Percentiles rank a stretch among this genome's conserved stretches.
phyloP scores from a whole-genome alignment of 1,284 basidiomycete genomes.

The Mycena sp. region DNA sequence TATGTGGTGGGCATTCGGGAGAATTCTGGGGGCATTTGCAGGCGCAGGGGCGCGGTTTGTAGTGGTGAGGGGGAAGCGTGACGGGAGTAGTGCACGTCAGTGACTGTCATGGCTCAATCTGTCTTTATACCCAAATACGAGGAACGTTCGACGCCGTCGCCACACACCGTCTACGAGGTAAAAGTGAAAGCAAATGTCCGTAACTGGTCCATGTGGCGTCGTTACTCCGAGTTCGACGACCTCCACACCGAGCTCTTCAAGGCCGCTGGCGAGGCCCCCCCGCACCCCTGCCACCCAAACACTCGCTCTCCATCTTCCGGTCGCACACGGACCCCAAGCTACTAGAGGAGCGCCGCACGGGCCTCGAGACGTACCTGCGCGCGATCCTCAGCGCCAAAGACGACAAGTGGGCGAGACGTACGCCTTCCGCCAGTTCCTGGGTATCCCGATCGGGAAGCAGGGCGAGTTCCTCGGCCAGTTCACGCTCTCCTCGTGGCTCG shows the following conservation, averaged over 20 bases:
- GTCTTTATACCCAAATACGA: constrained; percentile 75
- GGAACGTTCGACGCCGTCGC: constrained; percentile 70
- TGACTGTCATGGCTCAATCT: constrained; percentile 61
- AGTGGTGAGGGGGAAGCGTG: constrained; percentile 54
- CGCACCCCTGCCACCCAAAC: constrained; percentile 82
- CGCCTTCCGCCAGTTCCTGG: constrained; percentile 89
- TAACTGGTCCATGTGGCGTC: constrained; percentile 92
- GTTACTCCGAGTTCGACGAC: constrained; percentile 94
- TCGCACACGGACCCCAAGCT: constrained; percentile 59
- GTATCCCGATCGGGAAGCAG: constrained; percentile 75
- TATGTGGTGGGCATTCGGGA: constrained; percentile 57
- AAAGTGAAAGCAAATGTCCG: constrained; percentile 84
- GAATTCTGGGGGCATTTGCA: constrained; percentile 51
- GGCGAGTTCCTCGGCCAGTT: constrained; percentile 54
- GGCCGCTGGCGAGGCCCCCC: constrained; percentile 80
- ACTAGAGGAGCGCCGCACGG: constrained; percentile 77
- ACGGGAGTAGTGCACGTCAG: background rate
- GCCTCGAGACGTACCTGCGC: constrained; percentile 88
- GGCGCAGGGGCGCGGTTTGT: constrained; percentile 63
- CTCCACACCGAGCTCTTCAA: constrained; percentile 85
- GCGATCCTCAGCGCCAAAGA: constrained; percentile 86
- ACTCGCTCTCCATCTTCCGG: constrained; percentile 71
- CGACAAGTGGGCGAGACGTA: constrained; percentile 82
- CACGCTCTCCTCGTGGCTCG: constrained; percentile 84
- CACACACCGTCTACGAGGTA: constrained; percentile 85